These are phyloP conservation scores for Ustilago cynodontis DNA, from an alignment of 1,284 basidiomycete genomes.

Conservation along the genomic window DNA sequence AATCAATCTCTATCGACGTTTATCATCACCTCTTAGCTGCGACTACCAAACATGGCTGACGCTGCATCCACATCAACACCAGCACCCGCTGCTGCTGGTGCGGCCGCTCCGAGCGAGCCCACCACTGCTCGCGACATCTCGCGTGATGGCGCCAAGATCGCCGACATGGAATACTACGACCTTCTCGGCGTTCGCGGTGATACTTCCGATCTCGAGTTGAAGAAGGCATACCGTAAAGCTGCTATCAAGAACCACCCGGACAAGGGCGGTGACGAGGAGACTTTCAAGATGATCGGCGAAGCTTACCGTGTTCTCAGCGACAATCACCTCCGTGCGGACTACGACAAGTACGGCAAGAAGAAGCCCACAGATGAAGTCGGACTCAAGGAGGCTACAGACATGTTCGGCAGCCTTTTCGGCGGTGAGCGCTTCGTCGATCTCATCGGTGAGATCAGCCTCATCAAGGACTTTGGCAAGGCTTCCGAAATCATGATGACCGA, in stretches of 20 bases:
- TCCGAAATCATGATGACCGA: constrained; percentile 76
- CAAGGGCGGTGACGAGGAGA: constrained; percentile 69
- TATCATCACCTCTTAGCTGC: not conserved
- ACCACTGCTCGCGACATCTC: constrained; percentile 59
- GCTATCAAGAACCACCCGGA: constrained; percentile 84
- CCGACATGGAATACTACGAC: constrained; percentile 70
- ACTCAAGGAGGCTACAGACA: constrained; percentile 69
- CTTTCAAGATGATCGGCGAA: constrained; percentile 75
- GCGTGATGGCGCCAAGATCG: constrained; percentile 66
- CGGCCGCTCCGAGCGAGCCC: constrained; percentile 19
- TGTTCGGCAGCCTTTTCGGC: constrained; percentile 70
- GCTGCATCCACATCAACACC: constrained; percentile 32
- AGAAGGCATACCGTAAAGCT: constrained; percentile 94
- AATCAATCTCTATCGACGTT: not conserved
- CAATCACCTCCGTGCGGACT: constrained; percentile 86
- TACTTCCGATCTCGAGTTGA: constrained; percentile 79
- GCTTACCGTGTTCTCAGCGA: constrained; percentile 65
- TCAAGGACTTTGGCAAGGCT: constrained; percentile 70
- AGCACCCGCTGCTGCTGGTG: constrained; percentile 8
- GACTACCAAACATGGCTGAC: constrained; percentile 39
- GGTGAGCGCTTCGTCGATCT: constrained; percentile 69
- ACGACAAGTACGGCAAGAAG: constrained; percentile 93
- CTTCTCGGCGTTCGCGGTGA: constrained; percentile 68
- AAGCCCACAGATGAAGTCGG: constrained; percentile 69
- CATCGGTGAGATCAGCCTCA: constrained; percentile 69